Evolutionary conservation across 163 green algal species (phyloP).

Genomic region (Volvox carteri): DNA sequence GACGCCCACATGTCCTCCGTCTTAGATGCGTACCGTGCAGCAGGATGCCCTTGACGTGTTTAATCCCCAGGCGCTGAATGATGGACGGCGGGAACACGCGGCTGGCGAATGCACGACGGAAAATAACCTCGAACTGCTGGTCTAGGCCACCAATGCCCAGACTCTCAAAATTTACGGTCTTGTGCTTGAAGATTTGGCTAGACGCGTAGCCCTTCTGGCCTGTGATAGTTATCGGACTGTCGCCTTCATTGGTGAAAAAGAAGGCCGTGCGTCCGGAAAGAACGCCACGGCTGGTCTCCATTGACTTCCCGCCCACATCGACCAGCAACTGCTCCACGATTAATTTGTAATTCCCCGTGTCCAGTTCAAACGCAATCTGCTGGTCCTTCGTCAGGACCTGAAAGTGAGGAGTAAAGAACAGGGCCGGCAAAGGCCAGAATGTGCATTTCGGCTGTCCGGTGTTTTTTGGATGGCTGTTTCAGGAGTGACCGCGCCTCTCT

Average conservation of each 20-base stretch:
- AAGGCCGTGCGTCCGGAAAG: conserved; percentile 77
- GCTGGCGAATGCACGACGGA: conserved; percentile 97
- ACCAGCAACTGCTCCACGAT: conserved; percentile 78
- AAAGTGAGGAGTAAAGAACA: neutral
- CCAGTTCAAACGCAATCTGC: conserved; percentile 90
- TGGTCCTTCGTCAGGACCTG: conserved; percentile 90
- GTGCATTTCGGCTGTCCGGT: too few relatives aligned
- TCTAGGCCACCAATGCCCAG: conserved; percentile 98
- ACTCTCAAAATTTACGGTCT: conserved; percentile 97
- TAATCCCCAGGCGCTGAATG: conserved; percentile 94
- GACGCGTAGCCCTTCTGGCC: conserved; percentile 81
- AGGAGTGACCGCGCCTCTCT: too few relatives aligned
- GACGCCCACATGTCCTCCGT: too few relatives aligned
- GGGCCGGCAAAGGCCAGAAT: too few relatives aligned
- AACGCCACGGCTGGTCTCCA: conserved; percentile 63
- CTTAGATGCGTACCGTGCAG: conserved; percentile 77
- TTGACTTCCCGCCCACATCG: conserved; percentile 61
- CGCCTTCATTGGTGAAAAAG: conserved; percentile 80
- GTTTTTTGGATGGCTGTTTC: too few relatives aligned
- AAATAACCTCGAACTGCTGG: conserved; percentile 96
- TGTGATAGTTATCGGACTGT: conserved; percentile 79
- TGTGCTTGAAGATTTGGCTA: conserved; percentile 94
- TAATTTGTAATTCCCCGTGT: conserved; percentile 89
- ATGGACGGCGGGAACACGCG: conserved; percentile 94
- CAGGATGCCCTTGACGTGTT: conserved; percentile 97